phyloP scores from a whole-genome alignment of 371 early-diverging fungal species.

The Polyrhizophydium stewartii region DNA sequence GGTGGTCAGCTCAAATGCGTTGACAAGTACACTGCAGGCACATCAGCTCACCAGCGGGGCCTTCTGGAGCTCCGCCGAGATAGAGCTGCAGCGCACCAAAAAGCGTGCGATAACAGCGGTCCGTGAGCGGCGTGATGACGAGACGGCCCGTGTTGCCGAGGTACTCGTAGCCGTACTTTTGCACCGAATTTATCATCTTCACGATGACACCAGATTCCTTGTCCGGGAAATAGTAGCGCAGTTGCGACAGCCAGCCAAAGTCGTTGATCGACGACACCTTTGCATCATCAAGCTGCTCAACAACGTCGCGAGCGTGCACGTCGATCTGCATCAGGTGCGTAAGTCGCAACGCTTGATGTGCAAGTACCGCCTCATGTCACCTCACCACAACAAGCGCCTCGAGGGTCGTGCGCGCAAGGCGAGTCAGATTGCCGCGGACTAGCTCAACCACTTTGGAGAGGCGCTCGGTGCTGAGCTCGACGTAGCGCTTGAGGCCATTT shows the following conservation, averaged over 20 bases:
- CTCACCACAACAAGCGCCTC: constrained; percentile 51
- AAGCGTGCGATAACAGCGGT: constrained; percentile 50
- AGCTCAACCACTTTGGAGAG: constrained; percentile 43
- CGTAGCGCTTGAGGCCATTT: constrained; percentile 36
- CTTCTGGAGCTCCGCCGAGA: constrained; percentile 51
- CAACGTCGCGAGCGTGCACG: constrained; percentile 52
- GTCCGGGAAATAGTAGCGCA: constrained; percentile 46
- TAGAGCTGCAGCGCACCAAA: constrained; percentile 52
- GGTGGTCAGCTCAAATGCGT: too few relatives aligned
- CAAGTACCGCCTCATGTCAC: too few relatives aligned
- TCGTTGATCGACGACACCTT: constrained; percentile 28
- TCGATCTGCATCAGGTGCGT: constrained; percentile 34
- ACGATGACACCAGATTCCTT: constrained; percentile 40
- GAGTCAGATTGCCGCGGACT: constrained; percentile 46
- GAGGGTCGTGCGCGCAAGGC: constrained; percentile 35
- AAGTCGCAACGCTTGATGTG: not conserved
- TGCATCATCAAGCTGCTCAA: constrained; percentile 33
- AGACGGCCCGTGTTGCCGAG: constrained; percentile 49
- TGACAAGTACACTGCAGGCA: too few relatives aligned
- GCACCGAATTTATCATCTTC: constrained; percentile 53
- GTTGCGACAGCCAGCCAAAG: constrained; percentile 47
- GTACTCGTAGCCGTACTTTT: constrained; percentile 52
- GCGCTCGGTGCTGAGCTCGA: constrained; percentile 36
- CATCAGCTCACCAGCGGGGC: constrained; percentile 35
- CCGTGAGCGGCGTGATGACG: constrained; percentile 56